Base-by-base conservation (phyloP, 345 rosid genomes). In the Boechera divaricarpa region DNA sequence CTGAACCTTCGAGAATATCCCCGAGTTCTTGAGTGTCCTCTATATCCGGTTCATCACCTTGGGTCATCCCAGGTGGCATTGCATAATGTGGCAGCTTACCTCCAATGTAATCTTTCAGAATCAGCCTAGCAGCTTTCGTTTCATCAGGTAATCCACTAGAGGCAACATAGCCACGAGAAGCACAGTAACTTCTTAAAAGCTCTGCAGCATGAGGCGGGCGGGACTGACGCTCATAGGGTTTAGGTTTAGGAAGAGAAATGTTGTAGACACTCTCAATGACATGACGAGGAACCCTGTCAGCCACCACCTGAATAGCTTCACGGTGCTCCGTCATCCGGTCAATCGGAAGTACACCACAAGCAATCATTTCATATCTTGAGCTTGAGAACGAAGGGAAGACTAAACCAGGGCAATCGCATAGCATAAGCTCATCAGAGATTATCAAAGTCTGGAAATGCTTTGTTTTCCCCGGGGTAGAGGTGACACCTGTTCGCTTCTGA, bases 141-240 rank as follows among this genome's bases (percentile, higher is more conserved):
- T 95, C 97, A 82, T 93, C 97, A 3, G 99, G 99, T 77, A 93
- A 82, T 78, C 98, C 99, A 86, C 98, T 92, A 5, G 99, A 83
- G 63, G 92, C 98, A 49, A 95, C 96, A 49, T 87, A 85, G 18
- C 97, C 89, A 77, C 98, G 91, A n/a, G 96, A 91, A 64, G 99
- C 87, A 79, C 98, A 90, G 71, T 86, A 91, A 39, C 90, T 79
- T 79, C 88, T 85, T 67, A 95, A 33, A 55, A 95, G 56, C 81
- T 95, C 99, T 8, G 86, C 47, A 55, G 98, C 98, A 63, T 63
- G 79, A 71, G 99, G 97, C n/a, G 96, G 86, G 54, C 99, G 89
- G 10, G 90, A 83, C 80, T 89, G 93, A 6, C 87, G 88, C 79
- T 92, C 98, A 42, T 92, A 95, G 4, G 98, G 79, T 89, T 91